These are phyloP conservation scores for Eucalyptus urophylla DNA, from an alignment of 345 rosid genomes.

Conservation along the genomic window DNA sequence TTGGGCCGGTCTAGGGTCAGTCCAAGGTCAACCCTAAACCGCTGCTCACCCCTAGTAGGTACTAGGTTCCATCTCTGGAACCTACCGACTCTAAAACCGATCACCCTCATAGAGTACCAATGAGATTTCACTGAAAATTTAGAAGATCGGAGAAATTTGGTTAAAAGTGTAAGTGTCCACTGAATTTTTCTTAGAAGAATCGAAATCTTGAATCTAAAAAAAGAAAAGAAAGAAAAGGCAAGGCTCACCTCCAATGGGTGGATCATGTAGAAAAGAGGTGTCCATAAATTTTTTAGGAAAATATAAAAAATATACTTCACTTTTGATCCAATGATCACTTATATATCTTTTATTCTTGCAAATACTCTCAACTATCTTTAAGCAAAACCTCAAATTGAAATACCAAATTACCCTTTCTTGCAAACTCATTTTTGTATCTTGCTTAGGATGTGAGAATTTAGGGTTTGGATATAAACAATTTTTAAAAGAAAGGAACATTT, in stretches of 20 bases:
- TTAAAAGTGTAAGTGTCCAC: not conserved
- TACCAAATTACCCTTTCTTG: not conserved
- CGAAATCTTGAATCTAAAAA: not conserved
- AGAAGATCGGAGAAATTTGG: not conserved
- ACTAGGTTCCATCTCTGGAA: accelerated
- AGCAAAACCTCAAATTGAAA: not conserved
- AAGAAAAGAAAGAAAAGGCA: not conserved
- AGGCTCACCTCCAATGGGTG: accelerated
- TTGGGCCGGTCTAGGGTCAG: too few relatives aligned
- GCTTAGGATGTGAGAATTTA: not conserved
- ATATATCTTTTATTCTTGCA: not conserved
- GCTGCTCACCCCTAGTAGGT: too few relatives aligned
- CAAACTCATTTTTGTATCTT: not conserved
- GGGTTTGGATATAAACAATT: not conserved
- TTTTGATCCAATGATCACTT: too few relatives aligned
- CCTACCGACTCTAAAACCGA: too few relatives aligned
- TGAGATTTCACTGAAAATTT: not conserved
- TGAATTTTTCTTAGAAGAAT: not conserved
- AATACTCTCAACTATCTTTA: not conserved
- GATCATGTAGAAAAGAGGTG: not conserved
- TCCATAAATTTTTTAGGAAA: not conserved
- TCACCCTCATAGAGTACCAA: too few relatives aligned
- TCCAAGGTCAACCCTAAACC: too few relatives aligned
- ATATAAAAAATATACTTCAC: not conserved
- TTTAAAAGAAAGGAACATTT: not conserved